Base-by-base conservation (phyloP, 768 basidiomycete genomes). In the Lentinula boryana region DNA sequence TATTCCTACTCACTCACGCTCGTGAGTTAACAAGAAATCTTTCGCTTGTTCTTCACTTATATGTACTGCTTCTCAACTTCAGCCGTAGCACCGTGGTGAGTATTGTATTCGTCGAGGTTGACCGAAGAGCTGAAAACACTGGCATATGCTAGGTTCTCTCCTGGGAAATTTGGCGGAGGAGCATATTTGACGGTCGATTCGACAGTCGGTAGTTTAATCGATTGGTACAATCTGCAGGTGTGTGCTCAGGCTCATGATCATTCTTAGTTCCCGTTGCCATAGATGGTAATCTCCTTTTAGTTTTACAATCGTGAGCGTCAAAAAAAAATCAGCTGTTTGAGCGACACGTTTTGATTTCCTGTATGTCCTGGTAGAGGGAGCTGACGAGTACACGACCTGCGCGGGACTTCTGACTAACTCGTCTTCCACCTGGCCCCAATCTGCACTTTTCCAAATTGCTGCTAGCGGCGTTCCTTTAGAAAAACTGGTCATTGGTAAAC, bases 401-500 rank as follows among this genome's bases (percentile, higher is more conserved):
- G 54, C 68, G 21, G 79, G 78, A 41, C 80, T 93, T 32, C 72
- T 91, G 51, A 83, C 74, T 3, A 69, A 78, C 1, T 89, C 87
- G 6, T 84, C 85, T 4, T 75, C 70, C 58, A 69, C 74, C 43
- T 90, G 84, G 84, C 90, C 89, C 7, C 58, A 84, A 41, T 79
- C 86, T 0, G 78, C 88, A 0, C 73, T 80, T 36, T 83, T 86
- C 71, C 79, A 86, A 68, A 84, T 86, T 62, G 80, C 81, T 52
- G 77, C 78, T 1, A 80, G 72, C 61, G 87, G 86, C 21, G 80
- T 91, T 8, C 68, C 77, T 2, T 66, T 84, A 49, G 70, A 80
- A 68, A 91, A 92, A 72, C 76, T 91, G 54, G 83, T 91, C 62
- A 88, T 92, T 66, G 89, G 88, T 4, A 92, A 92, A 71, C 89